Percentiles rank a stretch among this genome's conserved stretches.
Conservation (phyloP, 1,284 basidiomycete species). For the Porogramme epimiltina region DNA sequence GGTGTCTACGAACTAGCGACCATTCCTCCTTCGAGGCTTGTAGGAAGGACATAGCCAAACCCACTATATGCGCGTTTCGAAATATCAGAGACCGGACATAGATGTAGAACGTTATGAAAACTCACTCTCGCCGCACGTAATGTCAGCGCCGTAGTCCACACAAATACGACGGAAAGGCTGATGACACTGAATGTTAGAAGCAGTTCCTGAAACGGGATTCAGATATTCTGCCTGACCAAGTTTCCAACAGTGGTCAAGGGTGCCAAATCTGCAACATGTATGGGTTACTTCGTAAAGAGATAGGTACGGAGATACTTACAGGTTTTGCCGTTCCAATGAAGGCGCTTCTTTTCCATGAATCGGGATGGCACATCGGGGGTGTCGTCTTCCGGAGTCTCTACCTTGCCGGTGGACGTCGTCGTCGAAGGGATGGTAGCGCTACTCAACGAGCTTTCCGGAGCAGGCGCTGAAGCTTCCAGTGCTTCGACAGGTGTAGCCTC, state of each 20-base stretch:
- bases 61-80: slow-evolving; percentile 56
- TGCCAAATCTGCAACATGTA: slow-evolving; percentile 72
- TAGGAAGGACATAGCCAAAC: slow-evolving; percentile 81
- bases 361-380: slow-evolving; percentile 70
- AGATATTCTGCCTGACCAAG: slow-evolving; percentile 53
- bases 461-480: background rate
- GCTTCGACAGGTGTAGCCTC: slow-evolving; percentile 19
- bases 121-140: slow-evolving; percentile 93
- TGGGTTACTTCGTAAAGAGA: background rate
- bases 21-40: slow-evolving; percentile 87
- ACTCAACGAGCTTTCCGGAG: background rate
- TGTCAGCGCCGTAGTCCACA: slow-evolving; percentile 86
- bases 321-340: slow-evolving; percentile 87
- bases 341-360: slow-evolving; percentile 82
- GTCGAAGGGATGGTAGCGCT: slow-evolving; percentile 34
- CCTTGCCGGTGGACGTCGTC: slow-evolving; percentile 15
- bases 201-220: background rate
- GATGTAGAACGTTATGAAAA: background rate
- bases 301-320: slow-evolving; percentile 51
- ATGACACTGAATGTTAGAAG: background rate
- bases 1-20: slow-evolving; percentile 87
- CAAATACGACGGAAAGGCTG: slow-evolving; percentile 96
- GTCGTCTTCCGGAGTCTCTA: slow-evolving; percentile 42
- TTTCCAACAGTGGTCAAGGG: slow-evolving; percentile 97
- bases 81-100: background rate